A percentile compares a stretch with the other conserved stretches of the same genome.
phyloP scores from a whole-genome alignment of 345 rosid genomes.

The Murraya koenigii region DNA sequence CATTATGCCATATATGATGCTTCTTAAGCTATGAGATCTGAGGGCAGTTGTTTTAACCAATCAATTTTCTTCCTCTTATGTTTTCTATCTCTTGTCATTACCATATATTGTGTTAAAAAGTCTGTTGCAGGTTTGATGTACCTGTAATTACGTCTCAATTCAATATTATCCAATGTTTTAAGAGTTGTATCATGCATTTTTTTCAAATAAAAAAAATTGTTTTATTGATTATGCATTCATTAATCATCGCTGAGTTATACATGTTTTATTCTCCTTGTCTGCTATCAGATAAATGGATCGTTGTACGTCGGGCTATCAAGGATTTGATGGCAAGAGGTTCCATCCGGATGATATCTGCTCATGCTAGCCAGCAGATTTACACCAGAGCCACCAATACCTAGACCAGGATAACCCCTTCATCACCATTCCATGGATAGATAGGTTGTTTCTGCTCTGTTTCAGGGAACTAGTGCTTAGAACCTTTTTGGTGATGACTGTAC shows the following conservation, averaged over 20 bases:
- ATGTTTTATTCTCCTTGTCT: not conserved
- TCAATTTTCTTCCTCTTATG: too few species aligned
- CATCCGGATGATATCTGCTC: slow-evolving; percentile 73
- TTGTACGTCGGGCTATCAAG: slow-evolving; percentile 65
- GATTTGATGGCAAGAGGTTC: slow-evolving; percentile 79
- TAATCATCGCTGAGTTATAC: not conserved
- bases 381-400: slow-evolving; percentile 74
- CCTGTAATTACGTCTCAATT: not conserved
- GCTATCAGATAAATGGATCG: slow-evolving; percentile 59
- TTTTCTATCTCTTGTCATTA: not conserved
- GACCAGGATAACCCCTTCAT: not conserved
- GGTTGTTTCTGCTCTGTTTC: not conserved
- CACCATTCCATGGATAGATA: not conserved
- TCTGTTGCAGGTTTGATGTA: not conserved
- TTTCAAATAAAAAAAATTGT: not conserved
- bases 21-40: slow-evolving; percentile 17
- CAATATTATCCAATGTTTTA: not conserved
- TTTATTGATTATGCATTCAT: not conserved
- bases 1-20: slow-evolving; percentile 10
- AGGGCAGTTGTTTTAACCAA: not conserved
- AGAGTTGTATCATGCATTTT: not conserved
- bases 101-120: not conserved
- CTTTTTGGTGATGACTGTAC: not conserved
- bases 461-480: not conserved
- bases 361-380: slow-evolving; percentile 83